phyloP scores from a whole-genome alignment of 768 basidiomycete genomes.

The Hericium alpestre region DNA sequence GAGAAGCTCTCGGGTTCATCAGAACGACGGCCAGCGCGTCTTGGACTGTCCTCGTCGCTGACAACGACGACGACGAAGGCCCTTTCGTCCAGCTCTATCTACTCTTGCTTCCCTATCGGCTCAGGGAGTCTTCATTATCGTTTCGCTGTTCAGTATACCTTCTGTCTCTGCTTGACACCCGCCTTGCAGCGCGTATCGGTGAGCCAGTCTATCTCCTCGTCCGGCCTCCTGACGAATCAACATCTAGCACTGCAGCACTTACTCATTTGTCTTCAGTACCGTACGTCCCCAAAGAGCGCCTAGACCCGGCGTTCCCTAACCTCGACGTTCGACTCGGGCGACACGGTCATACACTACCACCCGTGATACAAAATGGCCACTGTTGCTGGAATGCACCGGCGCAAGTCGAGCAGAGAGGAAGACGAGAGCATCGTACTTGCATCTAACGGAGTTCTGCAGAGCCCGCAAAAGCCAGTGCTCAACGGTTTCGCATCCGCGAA shows the following conservation, averaged over 20 bases:
- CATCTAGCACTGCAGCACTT: background rate
- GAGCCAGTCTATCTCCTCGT: background rate
- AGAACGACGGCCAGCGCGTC: too few species aligned
- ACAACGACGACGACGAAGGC: too few species aligned
- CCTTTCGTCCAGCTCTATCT: too few species aligned
- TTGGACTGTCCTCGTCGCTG: too few species aligned
- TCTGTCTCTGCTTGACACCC: background rate
- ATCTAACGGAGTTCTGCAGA: constrained; percentile 9
- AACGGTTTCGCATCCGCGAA: background rate
- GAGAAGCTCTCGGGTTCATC: background rate
- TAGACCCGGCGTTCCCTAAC: too few species aligned
- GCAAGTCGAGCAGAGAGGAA: constrained; percentile 28
- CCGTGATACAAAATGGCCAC: background rate
- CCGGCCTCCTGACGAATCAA: too few species aligned
- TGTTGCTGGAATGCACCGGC: constrained; percentile 18
- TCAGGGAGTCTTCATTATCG: background rate
- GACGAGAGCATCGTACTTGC: constrained; percentile 17
- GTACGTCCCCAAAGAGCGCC: too few species aligned
- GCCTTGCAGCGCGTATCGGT: background rate
- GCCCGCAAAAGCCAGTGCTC: background rate
- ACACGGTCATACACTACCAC: background rate
- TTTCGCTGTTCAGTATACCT: background rate
- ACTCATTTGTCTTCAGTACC: background rate
- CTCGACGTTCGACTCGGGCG: too few species aligned
- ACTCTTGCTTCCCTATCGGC: too few species aligned